These are phyloP conservation scores for Fusarium staphyleae DNA, from an alignment of 2,329 filamentous ascomycete species.

Conservation along the genomic window DNA sequence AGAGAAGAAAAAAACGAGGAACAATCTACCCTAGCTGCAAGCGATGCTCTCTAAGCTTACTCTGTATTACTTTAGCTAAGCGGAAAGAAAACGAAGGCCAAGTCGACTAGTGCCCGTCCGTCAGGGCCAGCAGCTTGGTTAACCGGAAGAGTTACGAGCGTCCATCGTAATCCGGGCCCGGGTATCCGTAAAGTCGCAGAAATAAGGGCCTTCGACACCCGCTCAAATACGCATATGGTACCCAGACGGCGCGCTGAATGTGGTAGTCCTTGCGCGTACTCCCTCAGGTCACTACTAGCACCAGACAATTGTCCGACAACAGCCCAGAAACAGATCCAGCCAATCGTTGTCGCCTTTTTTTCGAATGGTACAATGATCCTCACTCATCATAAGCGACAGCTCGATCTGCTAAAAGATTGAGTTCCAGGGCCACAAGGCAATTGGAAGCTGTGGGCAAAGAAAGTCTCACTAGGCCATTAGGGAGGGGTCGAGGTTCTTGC, in stretches of 20 bases:
- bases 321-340: constrained; percentile 28
- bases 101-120: constrained; percentile 19
- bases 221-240: constrained; percentile 20
- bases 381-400: constrained; percentile 4
- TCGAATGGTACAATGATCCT: constrained; percentile 9
- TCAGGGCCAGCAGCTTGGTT: constrained; percentile 20
- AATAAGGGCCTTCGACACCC: constrained; percentile 29
- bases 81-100: constrained; percentile 20
- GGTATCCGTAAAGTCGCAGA: constrained; percentile 31
- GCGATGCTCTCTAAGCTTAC: constrained; percentile 14
- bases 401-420: constrained; percentile 15
- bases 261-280: constrained; percentile 17
- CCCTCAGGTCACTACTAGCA: constrained; percentile 25
- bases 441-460: constrained; percentile 5
- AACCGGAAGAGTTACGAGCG: too few species aligned
- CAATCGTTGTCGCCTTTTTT: constrained; percentile 31
- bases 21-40: constrained; percentile 15
- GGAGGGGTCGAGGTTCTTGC: too few species aligned
- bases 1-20: constrained; percentile 9
- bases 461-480: not conserved
- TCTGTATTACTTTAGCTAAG: constrained; percentile 11
- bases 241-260: constrained; percentile 2
- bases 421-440: constrained; percentile 5
- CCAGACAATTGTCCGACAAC: constrained; percentile 30
- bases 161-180: constrained; percentile 21